phyloP scores from a whole-genome alignment of 164 flowering plant genomes.

The Stephania japonica region DNA sequence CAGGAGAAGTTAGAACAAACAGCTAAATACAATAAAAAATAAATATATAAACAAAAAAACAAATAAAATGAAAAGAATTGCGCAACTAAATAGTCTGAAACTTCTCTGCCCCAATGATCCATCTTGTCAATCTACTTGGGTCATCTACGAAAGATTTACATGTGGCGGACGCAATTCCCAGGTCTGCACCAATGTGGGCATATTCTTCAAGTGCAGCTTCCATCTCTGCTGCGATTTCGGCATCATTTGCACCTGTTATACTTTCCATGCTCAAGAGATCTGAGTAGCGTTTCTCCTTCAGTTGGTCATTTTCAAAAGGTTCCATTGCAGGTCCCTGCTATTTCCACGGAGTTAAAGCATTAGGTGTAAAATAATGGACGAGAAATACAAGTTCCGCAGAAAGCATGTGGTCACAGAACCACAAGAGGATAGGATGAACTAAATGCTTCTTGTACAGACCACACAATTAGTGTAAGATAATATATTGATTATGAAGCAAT shows the following conservation, averaged over 20 bases:
- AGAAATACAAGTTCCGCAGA: neutral
- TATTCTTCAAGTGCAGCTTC: conserved; percentile 58
- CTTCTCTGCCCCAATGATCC: conserved; percentile 69
- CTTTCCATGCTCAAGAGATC: conserved; percentile 40
- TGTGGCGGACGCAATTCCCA: conserved; percentile 49
- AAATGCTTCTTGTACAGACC: neutral
- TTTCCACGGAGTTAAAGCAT: neutral
- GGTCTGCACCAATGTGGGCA: conserved; percentile 59
- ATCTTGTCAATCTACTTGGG: conserved; percentile 67
- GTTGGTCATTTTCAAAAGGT: conserved; percentile 55
- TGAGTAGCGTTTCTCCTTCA: conserved; percentile 66
- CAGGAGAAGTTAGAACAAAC: too few relatives aligned
- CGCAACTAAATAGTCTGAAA: conserved; percentile 14
- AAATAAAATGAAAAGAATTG: neutral
- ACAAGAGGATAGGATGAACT: neutral
- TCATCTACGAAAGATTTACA: conserved; percentile 56
- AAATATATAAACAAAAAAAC: neutral
- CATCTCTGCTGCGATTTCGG: conserved; percentile 60
- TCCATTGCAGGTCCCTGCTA: conserved; percentile 74
- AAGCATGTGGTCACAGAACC: neutral
- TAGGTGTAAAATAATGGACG: too few relatives aligned
- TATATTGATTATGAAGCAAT: neutral
- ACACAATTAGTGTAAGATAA: neutral
- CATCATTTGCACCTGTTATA: conserved; percentile 39
- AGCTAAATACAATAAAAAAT: too few relatives aligned